Percentiles rank a stretch among this genome's conserved stretches.
Conservation (phyloP, 2,329 filamentous ascomycete genomes). For the Ophiostoma tasmaniense region DNA sequence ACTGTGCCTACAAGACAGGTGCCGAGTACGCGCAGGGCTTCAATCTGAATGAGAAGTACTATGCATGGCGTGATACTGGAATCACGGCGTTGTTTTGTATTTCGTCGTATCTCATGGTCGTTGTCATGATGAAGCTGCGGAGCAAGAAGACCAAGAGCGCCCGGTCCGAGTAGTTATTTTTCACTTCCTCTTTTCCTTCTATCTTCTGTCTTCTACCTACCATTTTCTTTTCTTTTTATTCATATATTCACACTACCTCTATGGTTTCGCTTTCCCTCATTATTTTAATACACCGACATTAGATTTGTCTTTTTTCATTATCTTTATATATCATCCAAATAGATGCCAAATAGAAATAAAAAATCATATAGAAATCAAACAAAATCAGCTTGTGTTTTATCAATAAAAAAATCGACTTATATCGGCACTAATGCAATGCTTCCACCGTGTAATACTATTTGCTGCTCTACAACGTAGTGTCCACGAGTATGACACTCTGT, state of each 20-base stretch:
- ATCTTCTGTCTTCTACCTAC: too few species aligned
- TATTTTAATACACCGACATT: not conserved
- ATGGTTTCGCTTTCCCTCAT: not conserved
- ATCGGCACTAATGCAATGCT: not conserved
- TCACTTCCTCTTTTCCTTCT: not conserved
- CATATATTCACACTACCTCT: not conserved
- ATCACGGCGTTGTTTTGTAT: constrained; percentile 48
- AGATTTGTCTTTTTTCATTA: not conserved
- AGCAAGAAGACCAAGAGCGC: constrained; percentile 20
- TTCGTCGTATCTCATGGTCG: constrained; percentile 33
- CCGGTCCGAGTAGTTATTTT: constrained; percentile 19
- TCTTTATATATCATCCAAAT: not conserved
- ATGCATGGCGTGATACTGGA: constrained; percentile 62
- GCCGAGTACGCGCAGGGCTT: constrained; percentile 44
- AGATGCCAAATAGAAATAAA: too few species aligned
- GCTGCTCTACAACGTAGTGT: not conserved
- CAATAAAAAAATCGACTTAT: too few species aligned
- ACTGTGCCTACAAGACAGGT: constrained; percentile 38
- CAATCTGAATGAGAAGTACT: constrained; percentile 43
- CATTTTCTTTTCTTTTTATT: not conserved
- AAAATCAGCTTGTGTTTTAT: too few species aligned
- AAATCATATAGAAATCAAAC: not conserved
- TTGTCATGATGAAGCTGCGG: constrained; percentile 23
- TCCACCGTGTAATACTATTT: not conserved
- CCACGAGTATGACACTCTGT: not conserved